Evolutionary conservation across 176 grass and related monocot genomes (phyloP), one percentile per base, ranked within the genome.

Genomic region (Carex parvula): DNA sequence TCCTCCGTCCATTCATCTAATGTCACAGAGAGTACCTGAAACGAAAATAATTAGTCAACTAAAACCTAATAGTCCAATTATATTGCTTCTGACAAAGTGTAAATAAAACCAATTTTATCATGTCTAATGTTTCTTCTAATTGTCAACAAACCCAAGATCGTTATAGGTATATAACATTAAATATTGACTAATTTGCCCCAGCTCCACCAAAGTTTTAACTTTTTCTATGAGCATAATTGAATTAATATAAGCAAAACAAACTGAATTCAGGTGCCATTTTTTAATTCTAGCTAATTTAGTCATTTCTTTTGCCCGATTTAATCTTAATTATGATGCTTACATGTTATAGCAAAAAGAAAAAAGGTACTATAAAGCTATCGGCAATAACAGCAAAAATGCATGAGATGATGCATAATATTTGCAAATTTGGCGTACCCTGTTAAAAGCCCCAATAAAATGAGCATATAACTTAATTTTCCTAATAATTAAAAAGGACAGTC

Each of bases 1-100:
- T 89, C 81, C 12, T 91, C 90, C 16, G 75, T 72, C 94, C 94
- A 94, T 87, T 94, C 87, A 92, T 97, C 94, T 86, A 94, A 33
- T 64, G 87, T 91, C 42, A 91, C 83, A 10, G 88, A 97, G 3
- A 97, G 64, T 62, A 94, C 92, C 92, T 97, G 85, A 63, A 9
- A 52, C 68, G 71, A 62, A 12, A 12, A 76, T 54, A 44, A 44
- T 8, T 72, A 17, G 9, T 72, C 12, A 72, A 44, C 18, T 48
- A 46, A 70, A 72, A 42, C 8, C 17, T 17, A 41, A 35, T 67
- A 35, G 20, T 64, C 22, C 11, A 64, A 5, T 24, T 67, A 35
- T 71, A 71, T 71, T 46, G 35, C 39, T 71, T 71, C 20, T 20
- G 16, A 33, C 11, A 16, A 66, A 66, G 1, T 35, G 64, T 5